Percentiles rank a stretch among this genome's conserved stretches.
These are phyloP conservation scores for Tetrahymena malaccensis DNA, from an alignment of 73 alveolate genomes.

Conservation along the genomic window DNA sequence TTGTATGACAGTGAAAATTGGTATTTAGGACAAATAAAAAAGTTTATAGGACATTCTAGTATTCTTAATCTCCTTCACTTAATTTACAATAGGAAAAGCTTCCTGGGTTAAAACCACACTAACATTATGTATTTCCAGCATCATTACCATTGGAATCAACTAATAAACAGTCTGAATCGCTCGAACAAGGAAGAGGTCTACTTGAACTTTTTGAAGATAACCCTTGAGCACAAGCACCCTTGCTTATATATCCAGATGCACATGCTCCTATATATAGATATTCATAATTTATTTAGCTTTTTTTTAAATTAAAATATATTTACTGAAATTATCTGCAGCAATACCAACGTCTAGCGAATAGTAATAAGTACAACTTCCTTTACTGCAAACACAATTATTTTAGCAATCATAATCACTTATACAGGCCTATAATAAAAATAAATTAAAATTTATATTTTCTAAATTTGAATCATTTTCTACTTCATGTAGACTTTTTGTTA, in stretches of 20 bases:
- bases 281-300: neutral
- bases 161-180: constrained; percentile 13
- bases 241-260: constrained; percentile 8
- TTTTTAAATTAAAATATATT: neutral
- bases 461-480: neutral
- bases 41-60: neutral
- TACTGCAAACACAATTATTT: constrained; percentile 35
- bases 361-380: constrained; percentile 26
- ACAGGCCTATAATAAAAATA: neutral
- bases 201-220: constrained; percentile 14
- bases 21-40: constrained; percentile 20
- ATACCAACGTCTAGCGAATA: constrained; percentile 15
- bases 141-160: neutral
- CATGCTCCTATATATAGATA: neutral
- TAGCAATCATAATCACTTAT: constrained; percentile 20
- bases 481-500: neutral
- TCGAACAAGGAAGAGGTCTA: constrained; percentile 21
- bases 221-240: constrained; percentile 13
- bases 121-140: constrained; percentile 20
- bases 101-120: constrained; percentile 44
- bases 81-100: constrained; percentile 43
- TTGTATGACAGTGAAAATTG: constrained; percentile 31
- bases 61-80: constrained; percentile 37
- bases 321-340: constrained; percentile 21
- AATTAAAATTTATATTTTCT: neutral